A percentile compares a stretch with the other conserved stretches of the same genome.
These are phyloP conservation scores for Ophiocordyceps camponoti-saundersi DNA, from an alignment of 2,329 filamentous ascomycete species.

Conservation along the genomic window DNA sequence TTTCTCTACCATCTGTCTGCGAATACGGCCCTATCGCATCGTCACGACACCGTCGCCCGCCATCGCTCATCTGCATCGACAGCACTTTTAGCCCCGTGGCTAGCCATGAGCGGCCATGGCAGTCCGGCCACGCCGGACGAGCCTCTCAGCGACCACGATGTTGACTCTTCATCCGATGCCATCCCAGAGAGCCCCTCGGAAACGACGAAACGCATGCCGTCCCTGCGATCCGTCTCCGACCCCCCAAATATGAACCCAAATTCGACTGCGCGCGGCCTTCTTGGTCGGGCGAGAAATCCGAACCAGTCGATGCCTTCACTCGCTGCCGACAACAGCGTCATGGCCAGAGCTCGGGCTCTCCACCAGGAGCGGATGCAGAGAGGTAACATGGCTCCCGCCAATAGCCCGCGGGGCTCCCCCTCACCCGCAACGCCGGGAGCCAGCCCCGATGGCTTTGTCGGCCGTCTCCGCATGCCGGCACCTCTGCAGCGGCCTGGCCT, in stretches of 20 bases:
- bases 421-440: slow-evolving; percentile 15
- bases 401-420: slow-evolving; percentile 13
- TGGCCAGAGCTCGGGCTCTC: slow-evolving; percentile 29
- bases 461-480: slow-evolving; percentile 23
- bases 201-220: slow-evolving; percentile 34
- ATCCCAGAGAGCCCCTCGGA: slow-evolving; percentile 11
- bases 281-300: slow-evolving; percentile 48
- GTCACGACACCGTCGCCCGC: background rate
- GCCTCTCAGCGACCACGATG: slow-evolving; percentile 24
- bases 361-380: slow-evolving; percentile 28
- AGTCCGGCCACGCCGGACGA: slow-evolving; percentile 31
- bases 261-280: slow-evolving; percentile 68
- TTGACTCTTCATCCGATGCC: slow-evolving; percentile 25
- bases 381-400: slow-evolving; percentile 18
- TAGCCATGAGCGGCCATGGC: slow-evolving; percentile 13
- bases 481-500: slow-evolving; percentile 26
- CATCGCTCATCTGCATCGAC: background rate
- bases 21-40: background rate
- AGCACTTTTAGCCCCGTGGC: slow-evolving; percentile 1
- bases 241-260: slow-evolving; percentile 53
- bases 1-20: background rate
- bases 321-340: slow-evolving; percentile 21
- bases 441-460: slow-evolving; percentile 24
- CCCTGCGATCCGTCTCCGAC: slow-evolving; percentile 42
- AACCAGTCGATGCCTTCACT: slow-evolving; percentile 20